A percentile compares a stretch with the other conserved stretches of the same genome.
phyloP scores from a whole-genome alignment of 129 eudicot genomes.

The Gnaphalium uliginosum region DNA sequence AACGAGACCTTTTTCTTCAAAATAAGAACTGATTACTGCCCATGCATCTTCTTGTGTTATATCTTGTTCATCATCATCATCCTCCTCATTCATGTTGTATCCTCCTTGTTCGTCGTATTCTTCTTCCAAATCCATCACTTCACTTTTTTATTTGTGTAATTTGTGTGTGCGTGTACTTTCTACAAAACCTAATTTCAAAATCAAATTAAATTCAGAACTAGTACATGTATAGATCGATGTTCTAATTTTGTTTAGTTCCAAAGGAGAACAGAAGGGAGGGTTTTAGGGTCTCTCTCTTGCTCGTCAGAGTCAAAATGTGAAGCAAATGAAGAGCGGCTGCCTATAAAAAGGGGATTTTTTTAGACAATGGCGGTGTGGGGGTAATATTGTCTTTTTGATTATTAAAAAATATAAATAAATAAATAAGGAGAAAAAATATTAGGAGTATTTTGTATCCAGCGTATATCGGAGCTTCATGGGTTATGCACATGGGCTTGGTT shows the following conservation, averaged over 20 bases:
- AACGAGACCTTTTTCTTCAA: constrained; percentile 88
- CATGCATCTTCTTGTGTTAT: constrained; percentile 94
- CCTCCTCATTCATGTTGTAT: neutral
- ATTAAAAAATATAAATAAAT: too few species aligned
- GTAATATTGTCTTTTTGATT: neutral
- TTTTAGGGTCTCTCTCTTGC: neutral
- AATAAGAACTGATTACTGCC: constrained; percentile 86
- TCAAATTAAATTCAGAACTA: neutral
- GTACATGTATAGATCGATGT: neutral
- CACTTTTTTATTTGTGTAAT: neutral
- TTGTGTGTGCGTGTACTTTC: neutral
- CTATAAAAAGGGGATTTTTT: neutral
- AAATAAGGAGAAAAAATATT: too few species aligned
- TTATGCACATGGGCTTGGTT: too few species aligned
- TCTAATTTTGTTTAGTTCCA: neutral
- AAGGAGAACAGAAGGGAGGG: neutral
- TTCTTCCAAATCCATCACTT: constrained; percentile 49
- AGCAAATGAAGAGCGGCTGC: neutral
- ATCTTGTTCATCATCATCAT: constrained; percentile 56
- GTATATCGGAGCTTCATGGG: too few species aligned
- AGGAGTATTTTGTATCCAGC: too few species aligned
- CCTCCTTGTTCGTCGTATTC: constrained; percentile 44
- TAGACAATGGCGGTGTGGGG: neutral
- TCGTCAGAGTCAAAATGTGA: neutral
- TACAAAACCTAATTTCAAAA: neutral